A percentile compares a stretch with the other conserved stretches of the same genome.
Conservation (phyloP, 31 red algal genomes). For the Bonnemaisonia californica region DNA sequence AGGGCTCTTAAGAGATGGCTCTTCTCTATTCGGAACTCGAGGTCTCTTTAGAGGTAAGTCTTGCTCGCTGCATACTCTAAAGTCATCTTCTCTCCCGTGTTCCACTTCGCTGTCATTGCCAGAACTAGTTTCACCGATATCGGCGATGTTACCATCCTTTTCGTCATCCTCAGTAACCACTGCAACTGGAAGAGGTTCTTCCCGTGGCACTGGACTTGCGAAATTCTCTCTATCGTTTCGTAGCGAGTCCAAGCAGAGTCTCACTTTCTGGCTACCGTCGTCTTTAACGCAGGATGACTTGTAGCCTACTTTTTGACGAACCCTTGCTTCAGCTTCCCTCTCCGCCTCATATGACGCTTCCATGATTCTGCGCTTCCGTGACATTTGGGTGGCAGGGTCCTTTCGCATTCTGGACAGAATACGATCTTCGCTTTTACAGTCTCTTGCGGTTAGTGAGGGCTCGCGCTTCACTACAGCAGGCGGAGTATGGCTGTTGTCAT, state of each 20-base stretch:
- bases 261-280: neutral
- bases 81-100: neutral
- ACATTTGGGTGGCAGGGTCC: neutral
- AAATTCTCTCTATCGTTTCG: neutral
- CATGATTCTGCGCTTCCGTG: neutral
- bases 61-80: neutral
- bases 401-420: neutral
- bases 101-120: neutral
- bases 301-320: neutral
- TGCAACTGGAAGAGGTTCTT: neutral
- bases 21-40: neutral
- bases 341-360: neutral
- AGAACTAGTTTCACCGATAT: neutral
- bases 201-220: neutral
- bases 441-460: neutral
- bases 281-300: neutral
- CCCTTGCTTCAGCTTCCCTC: neutral
- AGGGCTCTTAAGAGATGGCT: neutral
- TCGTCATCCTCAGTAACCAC: neutral
- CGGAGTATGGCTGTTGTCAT: neutral
- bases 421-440: neutral
- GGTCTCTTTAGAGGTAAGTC: neutral
- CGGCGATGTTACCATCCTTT: neutral
- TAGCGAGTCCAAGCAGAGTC: neutral
- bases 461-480: neutral